A percentile compares a stretch with the other conserved stretches of the same genome.
Conservation (phyloP, 1,139 yeast species). For the Hanseniaspora sp. region DNA sequence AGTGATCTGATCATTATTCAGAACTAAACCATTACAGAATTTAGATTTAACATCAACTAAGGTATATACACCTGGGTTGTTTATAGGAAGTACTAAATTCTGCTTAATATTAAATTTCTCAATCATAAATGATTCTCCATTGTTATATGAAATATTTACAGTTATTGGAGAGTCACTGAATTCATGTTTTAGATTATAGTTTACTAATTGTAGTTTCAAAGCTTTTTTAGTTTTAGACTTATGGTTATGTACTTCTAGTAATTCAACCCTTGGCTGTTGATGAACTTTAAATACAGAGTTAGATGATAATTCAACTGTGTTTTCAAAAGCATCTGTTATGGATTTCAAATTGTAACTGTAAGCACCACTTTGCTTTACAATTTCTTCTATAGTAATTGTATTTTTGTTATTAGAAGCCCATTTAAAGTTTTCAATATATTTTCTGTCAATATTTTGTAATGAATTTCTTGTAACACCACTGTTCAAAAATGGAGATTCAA, state of each 20-base stretch:
- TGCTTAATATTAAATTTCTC: conserved; percentile 18
- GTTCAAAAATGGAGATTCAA: conserved; percentile 17
- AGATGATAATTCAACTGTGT: conserved; percentile 40
- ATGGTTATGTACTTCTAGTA: conserved; percentile 30
- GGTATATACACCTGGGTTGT: conserved; percentile 53
- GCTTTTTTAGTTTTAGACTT: conserved; percentile 38
- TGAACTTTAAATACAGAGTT: conserved; percentile 45
- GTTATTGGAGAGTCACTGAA: conserved; percentile 35
- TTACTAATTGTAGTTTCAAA: conserved; percentile 32
- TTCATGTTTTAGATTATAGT: conserved; percentile 17
- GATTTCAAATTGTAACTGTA: conserved; percentile 40
- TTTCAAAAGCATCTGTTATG: conserved; percentile 28
- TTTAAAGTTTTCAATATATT: conserved; percentile 34
- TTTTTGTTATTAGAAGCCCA: conserved; percentile 42
- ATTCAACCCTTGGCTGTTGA: conserved; percentile 44
- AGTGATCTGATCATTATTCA: conserved; percentile 37
- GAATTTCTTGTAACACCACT: conserved; percentile 17
- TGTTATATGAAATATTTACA: conserved; percentile 33
- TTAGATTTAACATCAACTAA: conserved; percentile 44
- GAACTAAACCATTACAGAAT: conserved; percentile 54
- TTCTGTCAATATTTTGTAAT: conserved; percentile 20
- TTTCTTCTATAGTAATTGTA: conserved; percentile 48
- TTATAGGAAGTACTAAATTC: conserved; percentile 25
- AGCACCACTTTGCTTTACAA: conserved; percentile 71
- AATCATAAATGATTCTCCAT: conserved; percentile 29